A percentile compares a stretch with the other conserved stretches of the same genome.
phyloP scores from a whole-genome alignment of 2,329 filamentous ascomycete genomes.

The Penicillium sp. region DNA sequence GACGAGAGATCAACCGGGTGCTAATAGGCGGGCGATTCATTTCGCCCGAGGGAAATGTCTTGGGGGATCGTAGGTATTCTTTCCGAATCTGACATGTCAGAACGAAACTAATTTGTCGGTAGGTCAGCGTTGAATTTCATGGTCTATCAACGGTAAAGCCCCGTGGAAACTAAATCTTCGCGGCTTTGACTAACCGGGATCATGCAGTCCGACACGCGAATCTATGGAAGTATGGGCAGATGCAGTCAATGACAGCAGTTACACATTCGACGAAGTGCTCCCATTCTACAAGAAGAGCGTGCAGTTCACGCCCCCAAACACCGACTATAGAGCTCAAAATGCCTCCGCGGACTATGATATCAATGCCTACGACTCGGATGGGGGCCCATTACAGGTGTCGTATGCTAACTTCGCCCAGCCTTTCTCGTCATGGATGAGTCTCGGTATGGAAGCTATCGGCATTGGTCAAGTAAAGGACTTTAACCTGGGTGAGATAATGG shows the following conservation, averaged over 20 bases:
- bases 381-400: conserved; percentile 43
- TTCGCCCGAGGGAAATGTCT: conserved; percentile 31
- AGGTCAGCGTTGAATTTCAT: conserved; percentile 31
- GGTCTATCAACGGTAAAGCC: conserved; percentile 29
- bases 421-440: conserved; percentile 41
- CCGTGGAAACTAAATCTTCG: no score
- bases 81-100: neutral
- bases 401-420: conserved; percentile 43
- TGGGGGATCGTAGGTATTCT: conserved; percentile 25
- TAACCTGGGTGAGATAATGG: conserved; percentile 44
- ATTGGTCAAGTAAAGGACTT: conserved; percentile 39
- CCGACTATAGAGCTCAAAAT: conserved; percentile 21
- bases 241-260: conserved; percentile 29
- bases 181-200: neutral
- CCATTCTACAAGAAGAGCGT: conserved; percentile 29
- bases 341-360: conserved; percentile 23
- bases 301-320: conserved; percentile 28
- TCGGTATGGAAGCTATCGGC: conserved; percentile 44
- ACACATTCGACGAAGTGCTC: conserved; percentile 25
- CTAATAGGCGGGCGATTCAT: conserved; percentile 25
- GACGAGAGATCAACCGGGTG: conserved; percentile 19
- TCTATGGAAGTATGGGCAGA: conserved; percentile 30
- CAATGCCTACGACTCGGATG: conserved; percentile 27
- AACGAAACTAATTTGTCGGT: neutral
- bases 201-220: conserved; percentile 17